Evolutionary conservation across 1,284 basidiomycete genomes (phyloP).

Genomic region (Rhizoctonia solani): DNA sequence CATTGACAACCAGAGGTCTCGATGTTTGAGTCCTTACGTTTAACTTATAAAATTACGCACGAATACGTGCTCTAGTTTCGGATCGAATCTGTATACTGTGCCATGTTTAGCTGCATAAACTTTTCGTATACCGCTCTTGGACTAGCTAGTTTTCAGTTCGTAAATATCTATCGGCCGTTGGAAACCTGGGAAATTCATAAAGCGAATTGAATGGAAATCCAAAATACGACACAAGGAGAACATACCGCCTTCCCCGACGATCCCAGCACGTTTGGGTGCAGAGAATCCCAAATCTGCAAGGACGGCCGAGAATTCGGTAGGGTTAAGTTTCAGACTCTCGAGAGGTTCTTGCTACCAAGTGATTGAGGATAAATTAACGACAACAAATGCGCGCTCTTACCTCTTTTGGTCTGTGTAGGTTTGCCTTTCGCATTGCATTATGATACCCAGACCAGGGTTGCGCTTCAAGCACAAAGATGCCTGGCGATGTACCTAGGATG

Average conservation of each 20-base stretch:
- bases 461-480: constrained; percentile 68
- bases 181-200: not conserved
- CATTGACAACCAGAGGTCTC: not conserved
- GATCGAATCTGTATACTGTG: too few species aligned
- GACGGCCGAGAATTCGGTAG: constrained; percentile 60
- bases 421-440: constrained; percentile 66
- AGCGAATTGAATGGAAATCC: constrained; percentile 38
- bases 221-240: constrained; percentile 40
- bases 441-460: constrained; percentile 79
- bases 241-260: constrained; percentile 60
- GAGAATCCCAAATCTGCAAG: constrained; percentile 65
- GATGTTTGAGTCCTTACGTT: not conserved
- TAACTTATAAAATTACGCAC: too few species aligned
- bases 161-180: constrained; percentile 19
- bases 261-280: constrained; percentile 52
- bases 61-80: too few species aligned
- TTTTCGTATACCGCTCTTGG: too few species aligned
- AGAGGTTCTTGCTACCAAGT: not conserved
- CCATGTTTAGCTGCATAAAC: not conserved
- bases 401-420: not conserved
- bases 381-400: not conserved
- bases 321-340: constrained; percentile 42
- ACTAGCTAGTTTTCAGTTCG: not conserved
- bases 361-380: not conserved
- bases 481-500: not conserved